Conservation (phyloP, 1,139 yeast species). For the Geotrichum armillariae region DNA sequence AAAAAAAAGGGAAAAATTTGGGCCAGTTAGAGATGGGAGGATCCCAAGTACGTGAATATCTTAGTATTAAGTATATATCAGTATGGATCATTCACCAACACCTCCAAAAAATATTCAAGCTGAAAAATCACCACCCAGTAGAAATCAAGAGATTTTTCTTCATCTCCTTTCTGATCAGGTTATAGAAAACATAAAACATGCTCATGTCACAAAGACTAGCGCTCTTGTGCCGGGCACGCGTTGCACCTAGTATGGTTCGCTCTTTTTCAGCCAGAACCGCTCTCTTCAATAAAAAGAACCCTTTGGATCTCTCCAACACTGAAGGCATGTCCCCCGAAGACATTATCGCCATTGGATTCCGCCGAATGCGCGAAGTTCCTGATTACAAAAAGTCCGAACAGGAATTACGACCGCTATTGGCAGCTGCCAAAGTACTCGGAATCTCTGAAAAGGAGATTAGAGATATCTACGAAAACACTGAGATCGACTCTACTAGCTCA, state of each 20-base stretch:
- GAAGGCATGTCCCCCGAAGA: constrained; percentile 27
- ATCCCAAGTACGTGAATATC: constrained; percentile 3
- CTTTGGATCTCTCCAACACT: constrained; percentile 18
- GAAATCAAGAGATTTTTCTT: neutral
- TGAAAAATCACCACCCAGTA: constrained; percentile 6
- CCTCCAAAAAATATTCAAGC: neutral
- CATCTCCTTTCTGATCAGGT: neutral
- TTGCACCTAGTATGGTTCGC: neutral
- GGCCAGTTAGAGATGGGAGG: constrained; percentile 11
- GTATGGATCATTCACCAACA: constrained; percentile 6
- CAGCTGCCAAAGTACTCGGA: constrained; percentile 38
- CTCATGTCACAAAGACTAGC: constrained; percentile 10
- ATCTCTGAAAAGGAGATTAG: constrained; percentile 32
- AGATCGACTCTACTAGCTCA: constrained; percentile 23
- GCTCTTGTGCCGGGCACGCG: constrained; percentile 6
- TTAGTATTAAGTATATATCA: constrained; percentile 9
- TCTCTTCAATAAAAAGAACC: constrained; percentile 3
- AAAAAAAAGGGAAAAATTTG: constrained; percentile 14
- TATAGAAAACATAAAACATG: neutral
- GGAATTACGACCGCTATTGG: constrained; percentile 32
- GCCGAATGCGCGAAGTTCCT: constrained; percentile 34
- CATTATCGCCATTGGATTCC: constrained; percentile 37
- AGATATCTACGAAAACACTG: constrained; percentile 35
- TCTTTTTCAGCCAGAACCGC: constrained; percentile 7
- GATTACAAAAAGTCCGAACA: constrained; percentile 35